Evolutionary conservation across 129 eudicot genomes (phyloP).

Genomic region (Pulicaria dysenterica): DNA sequence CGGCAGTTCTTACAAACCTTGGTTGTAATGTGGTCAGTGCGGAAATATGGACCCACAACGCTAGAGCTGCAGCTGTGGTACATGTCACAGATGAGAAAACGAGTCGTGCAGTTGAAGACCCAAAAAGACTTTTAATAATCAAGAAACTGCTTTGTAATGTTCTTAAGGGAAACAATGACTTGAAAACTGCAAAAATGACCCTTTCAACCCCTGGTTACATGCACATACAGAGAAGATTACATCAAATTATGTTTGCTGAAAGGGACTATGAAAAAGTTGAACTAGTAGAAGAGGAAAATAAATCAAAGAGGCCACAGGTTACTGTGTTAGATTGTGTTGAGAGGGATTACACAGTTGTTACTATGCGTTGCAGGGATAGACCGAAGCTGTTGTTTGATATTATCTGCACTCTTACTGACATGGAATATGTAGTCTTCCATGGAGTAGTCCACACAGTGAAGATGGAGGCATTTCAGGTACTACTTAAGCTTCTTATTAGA

Average conservation of each 20-base stretch:
- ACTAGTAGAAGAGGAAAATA: conserved; percentile 24
- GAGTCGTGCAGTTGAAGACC: conserved; percentile 68
- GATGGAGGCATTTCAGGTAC: conserved; percentile 88
- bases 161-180: conserved; percentile 66
- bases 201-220: conserved; percentile 69
- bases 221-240: conserved; percentile 88
- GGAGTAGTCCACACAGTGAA: conserved; percentile 84
- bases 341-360: conserved; percentile 76
- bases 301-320: conserved; percentile 52
- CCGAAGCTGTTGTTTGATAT: conserved; percentile 86
- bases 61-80: conserved; percentile 92
- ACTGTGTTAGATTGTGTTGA: conserved; percentile 64
- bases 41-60: conserved; percentile 94
- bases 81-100: conserved; percentile 66
- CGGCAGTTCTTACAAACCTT: conserved; percentile 77
- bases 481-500: not conserved
- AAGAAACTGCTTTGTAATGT: conserved; percentile 73
- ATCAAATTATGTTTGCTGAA: conserved; percentile 91
- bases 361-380: conserved; percentile 77
- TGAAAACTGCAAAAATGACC: conserved; percentile 68
- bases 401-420: conserved; percentile 80
- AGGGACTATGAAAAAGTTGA: conserved; percentile 65
- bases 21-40: conserved; percentile 89
- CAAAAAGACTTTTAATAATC: conserved; percentile 59
- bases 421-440: conserved; percentile 91